Base-by-base conservation (phyloP, 768 basidiomycete genomes). In the Suillus weaverae region DNA sequence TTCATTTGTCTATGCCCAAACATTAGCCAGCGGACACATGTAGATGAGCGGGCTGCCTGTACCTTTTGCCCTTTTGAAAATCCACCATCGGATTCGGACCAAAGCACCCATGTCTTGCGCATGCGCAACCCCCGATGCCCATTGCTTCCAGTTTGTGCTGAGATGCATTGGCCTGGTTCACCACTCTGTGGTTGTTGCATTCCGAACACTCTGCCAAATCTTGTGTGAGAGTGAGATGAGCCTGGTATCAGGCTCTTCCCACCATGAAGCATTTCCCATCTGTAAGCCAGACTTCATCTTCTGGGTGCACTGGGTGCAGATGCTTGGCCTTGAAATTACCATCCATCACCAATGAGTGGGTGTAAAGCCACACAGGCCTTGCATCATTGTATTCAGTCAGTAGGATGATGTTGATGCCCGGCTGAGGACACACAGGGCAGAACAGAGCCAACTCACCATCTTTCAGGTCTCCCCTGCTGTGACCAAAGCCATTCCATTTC, bases 41-140 rank as follows among this genome's bases (percentile, higher is more conserved):
- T 26, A 26, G 1, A 13, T 10, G 36, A 38, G 9, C 2, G 11
- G 26, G 26, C 26, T 2, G 26, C 26, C 36, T 13, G 11, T 1
- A 68, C 63, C 50, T 75, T 77, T 74, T 5, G 76, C 76, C 2
- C 73, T 63, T 2, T 66, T 63, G 48, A 16, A 41, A 41, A 41
- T 41, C 39, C 0, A 41, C 39, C 39, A 41, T 16, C 13, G 14
- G 16, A 13, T 73, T 70, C 13, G 76, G 75, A 3, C 70, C 62
- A 64, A 74, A 78, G 39, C 69, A 75, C 0, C 76, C 75, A 67
- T 79, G 76, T 0, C 70, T 30, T 2, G 70, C 70, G 61, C 75
- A 79, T 1, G 73, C 73, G 57, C 64, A 64, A 2, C 73, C 74
- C 4, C 75, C 74, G 14, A 77, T 70, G 11, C 77, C 73, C 10